These are phyloP conservation scores for Pseudohyphozyma bogoriensis DNA, from an alignment of 768 basidiomycete genomes.

Conservation along the genomic window DNA sequence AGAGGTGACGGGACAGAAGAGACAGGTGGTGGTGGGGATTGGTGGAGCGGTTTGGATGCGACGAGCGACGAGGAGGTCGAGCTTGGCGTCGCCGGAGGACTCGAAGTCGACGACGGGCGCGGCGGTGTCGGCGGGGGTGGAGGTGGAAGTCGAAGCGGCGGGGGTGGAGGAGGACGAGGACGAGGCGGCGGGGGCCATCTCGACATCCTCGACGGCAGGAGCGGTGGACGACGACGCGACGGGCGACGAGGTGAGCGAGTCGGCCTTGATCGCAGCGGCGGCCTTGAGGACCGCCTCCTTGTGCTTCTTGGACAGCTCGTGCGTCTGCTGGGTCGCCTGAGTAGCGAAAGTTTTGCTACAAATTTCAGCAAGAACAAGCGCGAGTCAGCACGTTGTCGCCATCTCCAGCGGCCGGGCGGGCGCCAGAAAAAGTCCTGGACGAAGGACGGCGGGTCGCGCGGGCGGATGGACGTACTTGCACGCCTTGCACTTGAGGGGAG, in stretches of 20 bases:
- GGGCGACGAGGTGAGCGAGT: conserved; percentile 8
- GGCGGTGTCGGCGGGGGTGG: not conserved
- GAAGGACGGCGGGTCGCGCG: no score
- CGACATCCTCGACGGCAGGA: conserved; percentile 2
- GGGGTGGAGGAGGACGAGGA: conserved; percentile 15
- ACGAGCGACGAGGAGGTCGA: conserved; percentile 28
- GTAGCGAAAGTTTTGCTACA: conserved; percentile 77
- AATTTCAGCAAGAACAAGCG: not conserved
- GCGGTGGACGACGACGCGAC: not conserved
- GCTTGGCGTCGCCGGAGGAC: conserved; percentile 20
- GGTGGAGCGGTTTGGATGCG: conserved; percentile 32
- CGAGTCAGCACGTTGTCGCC: not conserved
- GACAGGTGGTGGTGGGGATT: conserved; percentile 54
- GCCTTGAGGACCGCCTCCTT: conserved; percentile 58
- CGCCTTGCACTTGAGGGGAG: conserved; percentile 49
- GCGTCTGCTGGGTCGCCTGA: conserved; percentile 78
- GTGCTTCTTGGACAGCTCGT: conserved; percentile 81
- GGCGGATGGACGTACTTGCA: conserved; percentile 76
- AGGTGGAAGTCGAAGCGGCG: not conserved
- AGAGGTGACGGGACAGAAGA: conserved; percentile 60
- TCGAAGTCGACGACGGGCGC: conserved; percentile 5
- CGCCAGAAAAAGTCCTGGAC: not conserved
- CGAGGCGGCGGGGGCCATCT: conserved; percentile 14
- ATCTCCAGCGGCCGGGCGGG: not conserved
- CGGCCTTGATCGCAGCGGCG: conserved; percentile 19